A percentile compares a stretch with the other conserved stretches of the same genome.
Conservation (phyloP, 805 yeast genomes). For the Spathaspora girioi region DNA sequence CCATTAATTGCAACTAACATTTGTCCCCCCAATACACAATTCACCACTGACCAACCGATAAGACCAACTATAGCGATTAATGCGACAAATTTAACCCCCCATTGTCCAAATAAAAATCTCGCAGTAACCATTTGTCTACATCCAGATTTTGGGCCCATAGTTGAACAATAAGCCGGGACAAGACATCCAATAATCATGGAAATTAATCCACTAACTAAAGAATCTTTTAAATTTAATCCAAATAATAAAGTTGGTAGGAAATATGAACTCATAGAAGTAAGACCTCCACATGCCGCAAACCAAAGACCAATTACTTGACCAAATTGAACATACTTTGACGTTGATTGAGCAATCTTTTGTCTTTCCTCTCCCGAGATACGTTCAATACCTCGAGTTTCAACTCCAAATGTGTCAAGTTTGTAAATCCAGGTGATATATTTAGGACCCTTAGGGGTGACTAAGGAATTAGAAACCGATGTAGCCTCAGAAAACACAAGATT, state of each 20-base stretch:
- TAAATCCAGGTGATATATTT: conserved; percentile 14
- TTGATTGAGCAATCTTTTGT: conserved; percentile 6
- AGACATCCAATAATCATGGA: conserved; percentile 29
- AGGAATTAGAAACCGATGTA: neutral
- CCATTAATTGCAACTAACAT: conserved; percentile 24
- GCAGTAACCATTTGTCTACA: conserved; percentile 38
- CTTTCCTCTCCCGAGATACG: conserved; percentile 28
- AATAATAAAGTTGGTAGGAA: conserved; percentile 28
- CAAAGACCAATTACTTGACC: conserved; percentile 31
- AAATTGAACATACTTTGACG: conserved; percentile 17
- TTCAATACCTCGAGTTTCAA: conserved; percentile 34
- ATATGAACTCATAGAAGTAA: conserved; percentile 36
- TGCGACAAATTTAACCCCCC: conserved; percentile 32
- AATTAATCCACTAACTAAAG: conserved; percentile 27
- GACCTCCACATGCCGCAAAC: conserved; percentile 38
- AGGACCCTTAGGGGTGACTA: conserved; percentile 1
- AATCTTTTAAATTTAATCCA: conserved; percentile 22
- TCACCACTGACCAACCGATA: conserved; percentile 37
- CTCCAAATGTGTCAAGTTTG: conserved; percentile 24
- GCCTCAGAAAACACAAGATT: neutral
- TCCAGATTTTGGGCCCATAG: conserved; percentile 37
- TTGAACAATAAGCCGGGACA: conserved; percentile 35
- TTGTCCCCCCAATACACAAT: conserved; percentile 37
- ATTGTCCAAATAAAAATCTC: conserved; percentile 31
- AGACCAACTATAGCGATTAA: conserved; percentile 29